Conservation (phyloP, 1,139 yeast species). For the Geotrichum candidum region DNA sequence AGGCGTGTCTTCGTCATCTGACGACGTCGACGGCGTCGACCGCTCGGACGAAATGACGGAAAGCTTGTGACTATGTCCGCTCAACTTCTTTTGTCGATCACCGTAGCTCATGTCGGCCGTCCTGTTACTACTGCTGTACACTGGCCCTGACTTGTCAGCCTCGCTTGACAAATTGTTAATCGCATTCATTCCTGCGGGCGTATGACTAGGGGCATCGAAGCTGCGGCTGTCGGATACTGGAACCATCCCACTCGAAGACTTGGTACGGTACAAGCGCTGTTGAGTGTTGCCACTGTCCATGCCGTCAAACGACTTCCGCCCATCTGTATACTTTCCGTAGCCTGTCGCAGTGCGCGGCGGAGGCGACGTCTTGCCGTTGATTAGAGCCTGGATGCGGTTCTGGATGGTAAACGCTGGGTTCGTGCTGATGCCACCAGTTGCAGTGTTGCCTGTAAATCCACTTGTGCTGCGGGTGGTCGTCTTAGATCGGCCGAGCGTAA, state of each 20-base stretch:
- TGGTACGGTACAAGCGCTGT: slow-evolving; percentile 9
- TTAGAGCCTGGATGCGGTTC: slow-evolving; percentile 57
- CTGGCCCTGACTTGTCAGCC: background rate
- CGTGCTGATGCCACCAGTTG: slow-evolving; percentile 17
- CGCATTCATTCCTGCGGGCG: background rate
- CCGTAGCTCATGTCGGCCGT: slow-evolving; percentile 4
- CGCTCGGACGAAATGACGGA: slow-evolving; percentile 25
- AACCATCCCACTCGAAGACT: background rate
- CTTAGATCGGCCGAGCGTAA: slow-evolving; percentile 5
- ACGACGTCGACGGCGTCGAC: slow-evolving; percentile 16
- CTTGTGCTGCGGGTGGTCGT: background rate
- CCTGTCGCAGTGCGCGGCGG: slow-evolving; percentile 61
- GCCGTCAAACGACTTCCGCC: background rate
- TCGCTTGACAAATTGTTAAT: background rate
- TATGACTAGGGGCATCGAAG: background rate
- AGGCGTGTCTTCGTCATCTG: background rate
- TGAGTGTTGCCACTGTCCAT: background rate
- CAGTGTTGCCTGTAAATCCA: slow-evolving; percentile 7
- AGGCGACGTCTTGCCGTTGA: slow-evolving; percentile 41
- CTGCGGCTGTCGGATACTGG: background rate
- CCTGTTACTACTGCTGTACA: background rate
- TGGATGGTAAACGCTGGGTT: slow-evolving; percentile 39
- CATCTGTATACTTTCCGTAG: slow-evolving; percentile 65
- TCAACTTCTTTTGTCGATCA: slow-evolving; percentile 1
- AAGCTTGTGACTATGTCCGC: slow-evolving; percentile 23